Evolutionary conservation across 2,329 filamentous ascomycete species (phyloP).

Genomic region (Thermomyces lanuginosus): DNA sequence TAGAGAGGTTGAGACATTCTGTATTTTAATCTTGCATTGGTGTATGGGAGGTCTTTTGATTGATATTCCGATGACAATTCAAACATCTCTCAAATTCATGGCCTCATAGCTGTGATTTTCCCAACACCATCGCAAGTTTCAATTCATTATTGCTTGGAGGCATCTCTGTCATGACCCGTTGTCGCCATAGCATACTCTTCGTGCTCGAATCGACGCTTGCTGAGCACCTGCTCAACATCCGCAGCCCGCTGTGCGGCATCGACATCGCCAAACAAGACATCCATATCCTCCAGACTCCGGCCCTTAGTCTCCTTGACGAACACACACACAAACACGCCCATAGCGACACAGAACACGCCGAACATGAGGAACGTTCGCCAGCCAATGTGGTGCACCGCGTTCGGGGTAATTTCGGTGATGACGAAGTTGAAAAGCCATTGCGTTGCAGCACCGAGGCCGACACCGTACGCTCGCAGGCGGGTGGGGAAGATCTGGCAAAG

Average conservation of each 20-base stretch:
- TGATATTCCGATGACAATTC: too few species aligned
- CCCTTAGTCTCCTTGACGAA: conserved; percentile 27
- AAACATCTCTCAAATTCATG: too few species aligned
- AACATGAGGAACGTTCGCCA: conserved; percentile 27
- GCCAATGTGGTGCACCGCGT: conserved; percentile 25
- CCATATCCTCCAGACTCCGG: conserved; percentile 25
- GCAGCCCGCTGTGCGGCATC: conserved; percentile 5
- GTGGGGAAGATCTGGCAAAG: conserved; percentile 25
- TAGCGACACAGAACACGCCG: conserved; percentile 20
- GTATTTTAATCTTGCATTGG: conserved; percentile 3
- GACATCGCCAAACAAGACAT: conserved; percentile 10
- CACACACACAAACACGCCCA: conserved; percentile 18
- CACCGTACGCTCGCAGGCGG: conserved; percentile 23
- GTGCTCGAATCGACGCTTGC: conserved; percentile 3
- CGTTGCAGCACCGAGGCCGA: conserved; percentile 20
- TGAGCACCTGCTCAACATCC: conserved; percentile 5
- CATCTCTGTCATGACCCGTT: too few species aligned
- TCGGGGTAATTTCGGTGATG: conserved; percentile 27
- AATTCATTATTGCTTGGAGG: too few species aligned
- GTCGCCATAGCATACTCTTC: conserved; percentile 2
- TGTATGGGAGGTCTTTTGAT: conserved; percentile 2
- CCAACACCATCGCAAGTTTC: too few species aligned
- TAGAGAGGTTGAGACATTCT: too few species aligned
- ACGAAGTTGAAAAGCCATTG: conserved; percentile 29
- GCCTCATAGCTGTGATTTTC: too few species aligned